Evolutionary conservation across 257 asterid species (phyloP).

Genomic region (Scutellaria galericulata): DNA sequence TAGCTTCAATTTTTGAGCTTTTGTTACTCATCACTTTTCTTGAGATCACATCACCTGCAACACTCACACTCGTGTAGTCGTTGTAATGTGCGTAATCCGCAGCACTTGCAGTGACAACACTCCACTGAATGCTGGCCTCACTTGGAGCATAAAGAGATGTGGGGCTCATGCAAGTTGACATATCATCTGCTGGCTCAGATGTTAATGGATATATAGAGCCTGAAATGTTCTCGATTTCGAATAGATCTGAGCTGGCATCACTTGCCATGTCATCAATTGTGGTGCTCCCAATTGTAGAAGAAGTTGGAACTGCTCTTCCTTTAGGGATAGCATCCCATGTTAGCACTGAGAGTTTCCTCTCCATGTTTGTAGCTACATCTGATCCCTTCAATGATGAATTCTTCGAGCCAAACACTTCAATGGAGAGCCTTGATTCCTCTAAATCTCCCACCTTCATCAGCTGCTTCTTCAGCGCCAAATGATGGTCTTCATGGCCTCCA

Average conservation of each 20-base stretch:
- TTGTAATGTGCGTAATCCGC: constrained; percentile 63
- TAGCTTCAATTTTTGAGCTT: constrained; percentile 31
- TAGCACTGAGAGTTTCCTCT: constrained; percentile 74
- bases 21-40: neutral
- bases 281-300: constrained; percentile 41
- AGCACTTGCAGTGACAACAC: constrained; percentile 80
- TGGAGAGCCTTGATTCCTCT: constrained; percentile 52
- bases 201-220: constrained; percentile 37
- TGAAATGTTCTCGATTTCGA: constrained; percentile 76
- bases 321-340: constrained; percentile 91
- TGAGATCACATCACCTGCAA: constrained; percentile 30
- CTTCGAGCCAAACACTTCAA: constrained; percentile 72
- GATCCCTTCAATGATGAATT: constrained; percentile 42
- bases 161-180: constrained; percentile 56
- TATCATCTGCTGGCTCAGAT: constrained; percentile 25
- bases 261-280: constrained; percentile 68
- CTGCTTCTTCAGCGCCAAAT: constrained; percentile 4
- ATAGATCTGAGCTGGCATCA: constrained; percentile 84
- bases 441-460: constrained; percentile 1
- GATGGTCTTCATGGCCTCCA: neutral
- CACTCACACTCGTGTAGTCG: constrained; percentile 44
- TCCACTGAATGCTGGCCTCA: constrained; percentile 84
- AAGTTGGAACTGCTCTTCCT: constrained; percentile 31
- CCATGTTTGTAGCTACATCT: constrained; percentile 51
- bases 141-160: constrained; percentile 69